These are phyloP conservation scores for Aspergillus tubingensis DNA, from an alignment of 2,329 filamentous ascomycete genomes.

Conservation along the genomic window DNA sequence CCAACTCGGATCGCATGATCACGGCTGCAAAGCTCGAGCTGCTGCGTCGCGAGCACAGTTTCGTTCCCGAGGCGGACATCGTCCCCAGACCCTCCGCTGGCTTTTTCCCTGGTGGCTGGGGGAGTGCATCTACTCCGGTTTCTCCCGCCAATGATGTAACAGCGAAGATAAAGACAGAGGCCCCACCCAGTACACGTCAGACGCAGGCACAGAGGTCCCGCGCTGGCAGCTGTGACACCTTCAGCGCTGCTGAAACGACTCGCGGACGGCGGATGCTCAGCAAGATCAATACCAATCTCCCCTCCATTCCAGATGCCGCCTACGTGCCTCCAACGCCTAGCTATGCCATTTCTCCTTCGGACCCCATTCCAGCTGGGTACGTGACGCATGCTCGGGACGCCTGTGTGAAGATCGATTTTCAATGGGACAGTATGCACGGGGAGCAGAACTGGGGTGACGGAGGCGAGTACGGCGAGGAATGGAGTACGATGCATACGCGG, in stretches of 20 bases:
- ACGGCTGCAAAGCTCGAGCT: conserved; percentile 85
- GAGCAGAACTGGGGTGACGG: conserved; percentile 83
- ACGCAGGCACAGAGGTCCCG: conserved; percentile 45
- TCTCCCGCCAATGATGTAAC: conserved; percentile 29
- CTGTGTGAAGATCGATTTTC: conserved; percentile 84
- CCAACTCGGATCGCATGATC: conserved; percentile 82
- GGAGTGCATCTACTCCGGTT: conserved; percentile 32
- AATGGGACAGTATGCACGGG: conserved; percentile 88
- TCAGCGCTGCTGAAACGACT: conserved; percentile 26
- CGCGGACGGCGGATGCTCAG: conserved; percentile 27
- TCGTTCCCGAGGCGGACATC: conserved; percentile 48
- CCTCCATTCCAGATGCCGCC: conserved; percentile 37
- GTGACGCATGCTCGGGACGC: conserved; percentile 86
- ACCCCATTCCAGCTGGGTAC: conserved; percentile 83
- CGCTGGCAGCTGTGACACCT: conserved; percentile 49
- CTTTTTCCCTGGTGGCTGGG: conserved; percentile 60
- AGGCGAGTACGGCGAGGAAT: conserved; percentile 87
- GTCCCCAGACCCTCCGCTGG: conserved; percentile 42
- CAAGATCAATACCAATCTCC: conserved; percentile 36
- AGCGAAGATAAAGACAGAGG: conserved; percentile 20
- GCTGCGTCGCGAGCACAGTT: conserved; percentile 69
- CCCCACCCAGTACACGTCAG: background rate
- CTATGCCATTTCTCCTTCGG: conserved; percentile 78
- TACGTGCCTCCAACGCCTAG: conserved; percentile 78
- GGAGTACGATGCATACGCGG: conserved; percentile 90